Conservation (phyloP, 495 filamentous ascomycete genomes). For the Penicillium riverlandense region DNA sequence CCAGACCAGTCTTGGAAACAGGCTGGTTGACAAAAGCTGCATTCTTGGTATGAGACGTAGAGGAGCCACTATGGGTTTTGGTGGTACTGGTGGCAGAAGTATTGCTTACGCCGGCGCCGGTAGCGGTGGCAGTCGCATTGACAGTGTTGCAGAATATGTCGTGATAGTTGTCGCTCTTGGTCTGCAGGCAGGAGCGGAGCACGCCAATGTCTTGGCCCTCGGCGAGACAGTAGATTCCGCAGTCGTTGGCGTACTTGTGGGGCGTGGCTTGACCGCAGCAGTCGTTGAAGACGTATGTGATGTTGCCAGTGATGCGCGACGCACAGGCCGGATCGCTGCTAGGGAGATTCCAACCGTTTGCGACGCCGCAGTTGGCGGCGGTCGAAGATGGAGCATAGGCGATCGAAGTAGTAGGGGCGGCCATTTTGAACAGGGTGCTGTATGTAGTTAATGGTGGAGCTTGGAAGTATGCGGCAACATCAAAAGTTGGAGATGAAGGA, state of each 20-base stretch:
- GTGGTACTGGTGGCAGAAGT: constrained; percentile 8
- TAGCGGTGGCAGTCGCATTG: constrained; percentile 36
- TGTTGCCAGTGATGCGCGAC: constrained; percentile 25
- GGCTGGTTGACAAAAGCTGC: constrained; percentile 10
- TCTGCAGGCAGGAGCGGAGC: constrained; percentile 28
- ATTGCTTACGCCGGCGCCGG: constrained; percentile 2
- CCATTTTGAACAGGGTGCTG: too few species aligned
- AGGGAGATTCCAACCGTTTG: constrained; percentile 31
- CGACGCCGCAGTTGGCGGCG: not conserved
- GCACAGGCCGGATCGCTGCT: constrained; percentile 38
- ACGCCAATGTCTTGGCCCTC: constrained; percentile 30
- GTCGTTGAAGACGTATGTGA: constrained; percentile 29
- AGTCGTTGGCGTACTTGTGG: constrained; percentile 36
- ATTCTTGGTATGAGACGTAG: constrained; percentile 7
- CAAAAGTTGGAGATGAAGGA: too few species aligned
- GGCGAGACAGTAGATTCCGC: constrained; percentile 45
- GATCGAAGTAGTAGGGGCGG: too few species aligned
- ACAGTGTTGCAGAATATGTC: constrained; percentile 33
- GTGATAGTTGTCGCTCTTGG: constrained; percentile 20
- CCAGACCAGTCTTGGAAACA: constrained; percentile 27
- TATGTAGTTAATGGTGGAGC: too few species aligned
- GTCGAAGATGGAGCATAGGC: too few species aligned
- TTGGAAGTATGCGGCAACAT: too few species aligned
- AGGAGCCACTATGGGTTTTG: constrained; percentile 9
- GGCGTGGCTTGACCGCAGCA: constrained; percentile 40